Conservation (phyloP, 495 filamentous ascomycete genomes). For the Neurospora intermedia region DNA sequence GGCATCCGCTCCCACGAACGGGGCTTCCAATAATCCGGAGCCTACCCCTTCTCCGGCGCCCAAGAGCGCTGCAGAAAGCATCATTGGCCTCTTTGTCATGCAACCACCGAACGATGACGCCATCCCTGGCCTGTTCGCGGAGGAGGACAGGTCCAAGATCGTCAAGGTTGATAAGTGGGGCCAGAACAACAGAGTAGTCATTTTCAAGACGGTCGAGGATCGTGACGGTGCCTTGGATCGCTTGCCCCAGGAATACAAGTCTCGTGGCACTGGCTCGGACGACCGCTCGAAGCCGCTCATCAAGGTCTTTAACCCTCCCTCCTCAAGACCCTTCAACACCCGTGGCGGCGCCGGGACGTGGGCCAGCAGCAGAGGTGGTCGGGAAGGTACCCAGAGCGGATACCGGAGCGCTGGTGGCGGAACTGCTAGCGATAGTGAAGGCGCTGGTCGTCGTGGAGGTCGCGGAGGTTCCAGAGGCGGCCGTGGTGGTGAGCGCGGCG, state of each 20-base stretch:
- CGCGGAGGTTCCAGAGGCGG: constrained; percentile 51
- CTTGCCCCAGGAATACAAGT: constrained; percentile 64
- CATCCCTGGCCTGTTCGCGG: constrained; percentile 63
- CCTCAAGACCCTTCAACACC: constrained; percentile 35
- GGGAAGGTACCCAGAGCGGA: constrained; percentile 41
- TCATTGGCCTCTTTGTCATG: constrained; percentile 75
- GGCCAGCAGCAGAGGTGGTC: constrained; percentile 54
- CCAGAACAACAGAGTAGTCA: constrained; percentile 65
- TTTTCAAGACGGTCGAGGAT: constrained; percentile 67
- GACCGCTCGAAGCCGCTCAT: constrained; percentile 66
- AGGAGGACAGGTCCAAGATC: constrained; percentile 74
- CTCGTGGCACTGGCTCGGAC: constrained; percentile 38
- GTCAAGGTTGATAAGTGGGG: constrained; percentile 65
- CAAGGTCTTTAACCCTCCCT: constrained; percentile 64
- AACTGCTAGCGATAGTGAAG: constrained; percentile 71
- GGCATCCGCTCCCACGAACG: constrained; percentile 33
- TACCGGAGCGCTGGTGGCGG: constrained; percentile 59
- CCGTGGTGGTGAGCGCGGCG: constrained; percentile 40
- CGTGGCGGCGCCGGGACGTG: constrained; percentile 61
- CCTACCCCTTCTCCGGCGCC: constrained; percentile 32
- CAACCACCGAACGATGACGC: constrained; percentile 68
- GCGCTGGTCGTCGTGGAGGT: constrained; percentile 50
- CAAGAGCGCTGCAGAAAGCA: constrained; percentile 33
- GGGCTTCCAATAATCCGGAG: constrained; percentile 39
- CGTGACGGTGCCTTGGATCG: constrained; percentile 64